Percentiles rank a stretch among this genome's conserved stretches.
These are phyloP conservation scores for Nicotiana undulata DNA, from an alignment of 257 asterid species.

Conservation along the genomic window DNA sequence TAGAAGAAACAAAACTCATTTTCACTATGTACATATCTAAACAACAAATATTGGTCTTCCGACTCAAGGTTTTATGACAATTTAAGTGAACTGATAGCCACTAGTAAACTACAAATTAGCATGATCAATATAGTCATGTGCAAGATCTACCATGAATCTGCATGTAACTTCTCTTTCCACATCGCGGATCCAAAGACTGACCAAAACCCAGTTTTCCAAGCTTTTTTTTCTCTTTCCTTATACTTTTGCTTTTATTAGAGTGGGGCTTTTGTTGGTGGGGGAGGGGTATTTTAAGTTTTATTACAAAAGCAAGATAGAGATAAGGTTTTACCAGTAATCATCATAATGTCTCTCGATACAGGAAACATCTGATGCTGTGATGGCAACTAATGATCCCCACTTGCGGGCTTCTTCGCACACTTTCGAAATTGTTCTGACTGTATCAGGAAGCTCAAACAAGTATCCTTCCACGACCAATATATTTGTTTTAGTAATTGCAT, in stretches of 20 bases:
- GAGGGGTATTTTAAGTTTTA: background rate
- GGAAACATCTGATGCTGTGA: constrained; percentile 87
- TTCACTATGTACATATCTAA: background rate
- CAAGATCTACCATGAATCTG: background rate
- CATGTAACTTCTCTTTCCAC: background rate
- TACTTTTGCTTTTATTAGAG: background rate
- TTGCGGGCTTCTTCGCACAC: constrained; percentile 87
- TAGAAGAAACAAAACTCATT: background rate
- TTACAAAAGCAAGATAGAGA: background rate
- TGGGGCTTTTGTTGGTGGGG: background rate
- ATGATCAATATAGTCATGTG: background rate
- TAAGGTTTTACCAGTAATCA: constrained; percentile 68
- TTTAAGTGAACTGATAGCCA: background rate
- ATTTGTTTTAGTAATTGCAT: constrained; percentile 64
- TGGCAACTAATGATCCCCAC: constrained; percentile 87
- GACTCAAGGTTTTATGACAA: background rate
- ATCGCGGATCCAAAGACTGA: background rate
- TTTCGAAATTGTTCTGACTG: constrained; percentile 71
- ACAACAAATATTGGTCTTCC: background rate
- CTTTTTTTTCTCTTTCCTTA: background rate
- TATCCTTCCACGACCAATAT: constrained; percentile 88
- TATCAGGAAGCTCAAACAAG: constrained; percentile 89
- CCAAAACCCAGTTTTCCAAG: background rate
- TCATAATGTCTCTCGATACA: constrained; percentile 93
- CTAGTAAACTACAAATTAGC: background rate